These are phyloP conservation scores for Cystobasidiaceae sp. DNA, from an alignment of 1,284 basidiomycete genomes.

Conservation along the genomic window DNA sequence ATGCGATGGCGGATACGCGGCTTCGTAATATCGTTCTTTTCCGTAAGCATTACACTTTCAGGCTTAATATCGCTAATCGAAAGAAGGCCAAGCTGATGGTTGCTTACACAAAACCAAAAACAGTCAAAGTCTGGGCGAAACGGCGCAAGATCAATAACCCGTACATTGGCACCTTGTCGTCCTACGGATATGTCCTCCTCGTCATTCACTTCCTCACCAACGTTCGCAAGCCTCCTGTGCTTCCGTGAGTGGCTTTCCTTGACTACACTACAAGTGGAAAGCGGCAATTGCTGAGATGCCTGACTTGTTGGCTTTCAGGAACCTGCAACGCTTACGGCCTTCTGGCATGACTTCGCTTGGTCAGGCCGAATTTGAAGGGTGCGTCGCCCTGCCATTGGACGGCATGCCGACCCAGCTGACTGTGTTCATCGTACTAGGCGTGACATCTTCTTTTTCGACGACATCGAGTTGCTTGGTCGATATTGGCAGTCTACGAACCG, in stretches of 20 bases:
- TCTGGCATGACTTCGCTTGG: constrained; percentile 50
- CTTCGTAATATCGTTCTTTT: constrained; percentile 92
- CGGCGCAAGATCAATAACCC: constrained; percentile 97
- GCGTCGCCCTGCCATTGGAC: constrained; percentile 31
- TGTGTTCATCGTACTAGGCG: constrained; percentile 40
- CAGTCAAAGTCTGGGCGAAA: constrained; percentile 99
- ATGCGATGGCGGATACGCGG: constrained; percentile 93
- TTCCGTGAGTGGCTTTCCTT: constrained; percentile 61
- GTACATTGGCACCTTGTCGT: constrained; percentile 91
- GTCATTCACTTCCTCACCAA: constrained; percentile 96
- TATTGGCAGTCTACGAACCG: constrained; percentile 91
- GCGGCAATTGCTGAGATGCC: too few relatives aligned
- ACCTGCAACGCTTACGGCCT: constrained; percentile 48
- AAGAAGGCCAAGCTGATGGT: too few relatives aligned
- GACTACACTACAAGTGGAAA: too few relatives aligned
- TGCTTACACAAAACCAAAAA: too few relatives aligned
- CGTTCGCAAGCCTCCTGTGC: constrained; percentile 88
- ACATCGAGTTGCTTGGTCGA: constrained; percentile 82
- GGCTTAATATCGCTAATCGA: too few relatives aligned
- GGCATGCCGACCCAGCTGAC: not conserved
- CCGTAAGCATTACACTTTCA: too few relatives aligned
- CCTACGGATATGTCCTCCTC: constrained; percentile 95
- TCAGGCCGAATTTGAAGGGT: constrained; percentile 79
- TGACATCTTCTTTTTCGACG: constrained; percentile 82
- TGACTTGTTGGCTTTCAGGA: too few relatives aligned